Evolutionary conservation across 345 rosid species (phyloP).

Genomic region (Salix caprea): DNA sequence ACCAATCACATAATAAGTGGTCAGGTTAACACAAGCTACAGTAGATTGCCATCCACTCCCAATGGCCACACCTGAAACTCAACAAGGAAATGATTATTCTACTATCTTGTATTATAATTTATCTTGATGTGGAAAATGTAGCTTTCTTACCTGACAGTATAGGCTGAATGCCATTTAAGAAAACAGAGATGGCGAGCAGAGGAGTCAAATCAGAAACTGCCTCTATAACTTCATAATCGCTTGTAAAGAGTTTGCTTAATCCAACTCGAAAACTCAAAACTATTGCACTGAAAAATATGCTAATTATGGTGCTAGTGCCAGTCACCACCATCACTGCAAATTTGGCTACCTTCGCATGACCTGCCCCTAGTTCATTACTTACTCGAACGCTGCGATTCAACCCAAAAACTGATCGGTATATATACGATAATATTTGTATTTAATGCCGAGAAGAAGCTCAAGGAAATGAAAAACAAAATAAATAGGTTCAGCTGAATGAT

Average conservation of each 20-base stretch:
- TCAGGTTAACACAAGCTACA: conserved; percentile 81
- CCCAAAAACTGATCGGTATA: neutral
- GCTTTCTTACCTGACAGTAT: conserved; percentile 66
- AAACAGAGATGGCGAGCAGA: conserved; percentile 73
- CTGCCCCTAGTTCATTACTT: conserved; percentile 90
- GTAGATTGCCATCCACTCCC: conserved; percentile 98
- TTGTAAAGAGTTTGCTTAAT: conserved; percentile 67
- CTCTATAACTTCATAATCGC: conserved; percentile 51
- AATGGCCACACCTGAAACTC: conserved; percentile 75
- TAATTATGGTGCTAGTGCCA: conserved; percentile 52
- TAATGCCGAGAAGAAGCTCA: neutral
- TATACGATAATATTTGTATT: neutral
- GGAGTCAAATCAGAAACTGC: conserved; percentile 69
- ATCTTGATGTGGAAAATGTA: neutral
- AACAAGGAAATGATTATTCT: neutral
- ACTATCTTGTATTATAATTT: neutral
- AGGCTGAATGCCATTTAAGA: conserved; percentile 89
- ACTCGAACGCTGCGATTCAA: conserved; percentile 60
- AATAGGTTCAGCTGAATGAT: neutral
- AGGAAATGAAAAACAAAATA: neutral
- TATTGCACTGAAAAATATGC: conserved; percentile 44
- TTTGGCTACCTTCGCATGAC: conserved; percentile 65
- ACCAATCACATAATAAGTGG: conserved; percentile 76
- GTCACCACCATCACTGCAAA: conserved; percentile 71
- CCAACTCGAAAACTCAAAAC: conserved; percentile 50